A percentile compares a stretch with the other conserved stretches of the same genome.
Evolutionary conservation across 1,284 basidiomycete genomes (phyloP).

Genomic region (Ustilago vetiveriae): DNA sequence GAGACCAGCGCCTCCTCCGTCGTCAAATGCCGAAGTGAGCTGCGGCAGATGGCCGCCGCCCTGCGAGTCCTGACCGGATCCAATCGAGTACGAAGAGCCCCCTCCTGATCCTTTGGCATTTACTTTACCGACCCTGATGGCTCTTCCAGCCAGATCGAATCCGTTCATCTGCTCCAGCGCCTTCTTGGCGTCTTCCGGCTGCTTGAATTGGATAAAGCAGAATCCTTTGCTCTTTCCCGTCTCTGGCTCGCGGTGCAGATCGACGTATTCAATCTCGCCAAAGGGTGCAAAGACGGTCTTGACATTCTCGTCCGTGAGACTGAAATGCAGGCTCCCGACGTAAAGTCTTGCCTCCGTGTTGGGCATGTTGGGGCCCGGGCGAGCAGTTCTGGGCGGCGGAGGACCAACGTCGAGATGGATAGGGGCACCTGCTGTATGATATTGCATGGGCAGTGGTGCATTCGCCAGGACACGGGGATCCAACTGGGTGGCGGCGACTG

Average conservation of each 20-base stretch:
- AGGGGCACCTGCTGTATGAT: conserved; percentile 35
- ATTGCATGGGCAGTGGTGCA: conserved; percentile 46
- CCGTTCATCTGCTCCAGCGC: conserved; percentile 98
- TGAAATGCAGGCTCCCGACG: conserved; percentile 95
- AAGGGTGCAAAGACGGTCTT: conserved; percentile 98
- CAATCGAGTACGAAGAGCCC: conserved; percentile 11
- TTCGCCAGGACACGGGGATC: conserved; percentile 31
- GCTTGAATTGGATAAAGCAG: conserved; percentile 93
- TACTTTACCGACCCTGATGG: conserved; percentile 68
- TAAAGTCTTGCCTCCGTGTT: conserved; percentile 79
- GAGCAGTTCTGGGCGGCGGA: conserved; percentile 12
- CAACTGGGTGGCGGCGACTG: conserved; percentile 17
- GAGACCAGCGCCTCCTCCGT: conserved; percentile 62
- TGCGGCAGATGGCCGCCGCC: conserved; percentile 42
- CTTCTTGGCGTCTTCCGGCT: conserved; percentile 89
- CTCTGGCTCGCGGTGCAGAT: conserved; percentile 88
- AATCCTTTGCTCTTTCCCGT: conserved; percentile 97
- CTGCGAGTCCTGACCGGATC: conserved; percentile 10
- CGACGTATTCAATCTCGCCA: conserved; percentile 95
- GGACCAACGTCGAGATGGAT: conserved; percentile 33
- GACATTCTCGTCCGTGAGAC: conserved; percentile 93
- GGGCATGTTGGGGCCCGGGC: conserved; percentile 62
- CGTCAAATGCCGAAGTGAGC: conserved; percentile 58
- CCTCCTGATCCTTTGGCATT: conserved; percentile 48
- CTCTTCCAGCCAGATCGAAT: conserved; percentile 93